These are phyloP conservation scores for Phtheirospermum japonicum DNA, from an alignment of 257 asterid genomes.

Conservation along the genomic window DNA sequence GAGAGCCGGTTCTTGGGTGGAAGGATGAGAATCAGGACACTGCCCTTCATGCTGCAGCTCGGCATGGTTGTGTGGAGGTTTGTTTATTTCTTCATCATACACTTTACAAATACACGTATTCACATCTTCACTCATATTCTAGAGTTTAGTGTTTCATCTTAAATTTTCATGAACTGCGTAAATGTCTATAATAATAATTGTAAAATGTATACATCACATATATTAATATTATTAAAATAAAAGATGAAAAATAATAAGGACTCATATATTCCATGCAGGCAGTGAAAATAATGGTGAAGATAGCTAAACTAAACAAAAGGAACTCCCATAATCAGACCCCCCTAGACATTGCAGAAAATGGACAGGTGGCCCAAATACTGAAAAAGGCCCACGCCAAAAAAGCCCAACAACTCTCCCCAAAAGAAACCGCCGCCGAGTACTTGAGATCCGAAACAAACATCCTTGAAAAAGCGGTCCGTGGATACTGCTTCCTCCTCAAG, in stretches of 20 bases:
- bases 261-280: not conserved
- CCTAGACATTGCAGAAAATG: not conserved
- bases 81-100: too few relatives aligned
- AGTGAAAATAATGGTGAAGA: not conserved
- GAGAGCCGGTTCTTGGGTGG: not conserved
- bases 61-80: conserved; percentile 3
- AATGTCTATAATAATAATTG: too few relatives aligned
- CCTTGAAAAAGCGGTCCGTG: conserved; percentile 2
- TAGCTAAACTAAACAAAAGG: conserved; percentile 7
- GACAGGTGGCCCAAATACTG: not conserved
- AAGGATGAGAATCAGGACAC: conserved; percentile 22
- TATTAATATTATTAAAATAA: too few relatives aligned
- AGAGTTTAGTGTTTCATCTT: too few relatives aligned
- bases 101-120: too few relatives aligned
- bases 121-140: too few relatives aligned
- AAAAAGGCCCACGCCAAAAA: not conserved
- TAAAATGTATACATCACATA: too few relatives aligned
- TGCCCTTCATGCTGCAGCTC: conserved; percentile 26
- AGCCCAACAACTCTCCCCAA: not conserved
- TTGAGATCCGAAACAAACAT: not conserved
- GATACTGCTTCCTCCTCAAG: conserved; percentile 9
- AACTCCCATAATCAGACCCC: conserved; percentile 18
- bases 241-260: too few relatives aligned
- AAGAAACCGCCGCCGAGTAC: not conserved
- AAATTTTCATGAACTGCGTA: too few relatives aligned